phyloP scores from a whole-genome alignment of 257 asterid species.

The Penstemon newberryi region DNA sequence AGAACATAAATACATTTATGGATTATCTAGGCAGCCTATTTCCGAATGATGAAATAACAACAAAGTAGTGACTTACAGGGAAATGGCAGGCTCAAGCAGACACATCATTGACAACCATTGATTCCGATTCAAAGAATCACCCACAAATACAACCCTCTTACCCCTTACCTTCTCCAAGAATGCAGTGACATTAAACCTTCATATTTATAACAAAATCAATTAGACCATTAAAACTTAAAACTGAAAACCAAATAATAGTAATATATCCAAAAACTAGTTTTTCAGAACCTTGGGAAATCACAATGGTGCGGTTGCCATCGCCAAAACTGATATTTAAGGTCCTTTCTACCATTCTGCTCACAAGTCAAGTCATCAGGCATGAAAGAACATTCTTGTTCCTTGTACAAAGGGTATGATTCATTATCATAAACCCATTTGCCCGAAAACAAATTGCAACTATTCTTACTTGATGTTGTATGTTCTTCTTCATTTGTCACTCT shows the following conservation, averaged over 20 bases:
- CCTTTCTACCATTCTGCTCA: conserved; percentile 39
- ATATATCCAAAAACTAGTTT: not conserved
- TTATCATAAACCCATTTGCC: conserved; percentile 41
- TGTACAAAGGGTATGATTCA: conserved; percentile 36
- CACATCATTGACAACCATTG: conserved; percentile 54
- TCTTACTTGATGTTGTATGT: not conserved
- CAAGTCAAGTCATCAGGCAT: conserved; percentile 40
- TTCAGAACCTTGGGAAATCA: conserved; percentile 16
- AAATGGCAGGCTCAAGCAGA: conserved; percentile 39
- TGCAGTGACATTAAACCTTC: conserved; percentile 39
- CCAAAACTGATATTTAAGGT: conserved; percentile 40
- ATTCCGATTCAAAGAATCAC: conserved; percentile 49
- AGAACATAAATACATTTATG: too few species aligned
- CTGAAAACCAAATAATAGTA: not conserved
- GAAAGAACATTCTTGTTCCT: conserved; percentile 40
- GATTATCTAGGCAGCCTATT: too few species aligned
- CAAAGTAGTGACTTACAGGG: too few species aligned
- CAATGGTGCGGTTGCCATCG: conserved; percentile 59
- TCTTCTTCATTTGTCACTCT: not conserved
- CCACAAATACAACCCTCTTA: conserved; percentile 48
- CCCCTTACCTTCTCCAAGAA: conserved; percentile 46
- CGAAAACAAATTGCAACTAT: conserved; percentile 30
- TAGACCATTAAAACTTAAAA: not conserved
- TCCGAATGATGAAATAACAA: too few species aligned
- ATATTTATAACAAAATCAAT: not conserved